Conservation (phyloP, 1,284 basidiomycete genomes). For the Fomitiporia mediterranea region DNA sequence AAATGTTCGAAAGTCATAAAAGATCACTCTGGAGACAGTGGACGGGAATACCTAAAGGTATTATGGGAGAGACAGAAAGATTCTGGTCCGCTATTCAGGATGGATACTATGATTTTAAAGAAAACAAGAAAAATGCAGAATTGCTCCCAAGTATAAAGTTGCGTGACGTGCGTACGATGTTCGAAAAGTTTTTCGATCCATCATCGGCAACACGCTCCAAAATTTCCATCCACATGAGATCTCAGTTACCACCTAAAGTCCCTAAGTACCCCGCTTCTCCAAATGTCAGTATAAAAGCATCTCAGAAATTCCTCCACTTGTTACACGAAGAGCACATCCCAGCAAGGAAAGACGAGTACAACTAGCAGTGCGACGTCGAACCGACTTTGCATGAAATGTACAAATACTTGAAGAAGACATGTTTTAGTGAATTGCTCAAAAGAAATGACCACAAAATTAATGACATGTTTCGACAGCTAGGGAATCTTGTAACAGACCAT, state of each 20-base stretch:
- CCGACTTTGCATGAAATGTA: constrained; percentile 47
- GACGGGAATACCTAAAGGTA: constrained; percentile 69
- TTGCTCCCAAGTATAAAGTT: constrained; percentile 64
- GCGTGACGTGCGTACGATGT: constrained; percentile 73
- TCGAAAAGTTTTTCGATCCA: constrained; percentile 67
- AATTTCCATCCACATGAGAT: constrained; percentile 77
- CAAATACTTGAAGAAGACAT: constrained; percentile 50
- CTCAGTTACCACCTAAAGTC: constrained; percentile 68
- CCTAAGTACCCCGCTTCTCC: too few species aligned
- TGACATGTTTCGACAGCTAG: constrained; percentile 49
- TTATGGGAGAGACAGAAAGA: constrained; percentile 53
- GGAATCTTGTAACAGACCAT: constrained; percentile 47
- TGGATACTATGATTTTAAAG: constrained; percentile 76
- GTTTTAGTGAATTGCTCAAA: constrained; percentile 35
- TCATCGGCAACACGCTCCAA: constrained; percentile 71
- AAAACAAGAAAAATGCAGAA: constrained; percentile 67
- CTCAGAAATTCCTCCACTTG: constrained; percentile 55
- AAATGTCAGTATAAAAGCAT: constrained; percentile 63
- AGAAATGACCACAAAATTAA: constrained; percentile 40
- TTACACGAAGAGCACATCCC: constrained; percentile 48
- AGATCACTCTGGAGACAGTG: constrained; percentile 58
- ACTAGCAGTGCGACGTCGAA: constrained; percentile 40
- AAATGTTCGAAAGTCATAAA: constrained; percentile 58
- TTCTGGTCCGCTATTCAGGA: constrained; percentile 71
- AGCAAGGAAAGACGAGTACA: constrained; percentile 46